Evolutionary conservation across 768 basidiomycete genomes (phyloP), one percentile per base, ranked within the genome.

Genomic region (Auricularia cornea): DNA sequence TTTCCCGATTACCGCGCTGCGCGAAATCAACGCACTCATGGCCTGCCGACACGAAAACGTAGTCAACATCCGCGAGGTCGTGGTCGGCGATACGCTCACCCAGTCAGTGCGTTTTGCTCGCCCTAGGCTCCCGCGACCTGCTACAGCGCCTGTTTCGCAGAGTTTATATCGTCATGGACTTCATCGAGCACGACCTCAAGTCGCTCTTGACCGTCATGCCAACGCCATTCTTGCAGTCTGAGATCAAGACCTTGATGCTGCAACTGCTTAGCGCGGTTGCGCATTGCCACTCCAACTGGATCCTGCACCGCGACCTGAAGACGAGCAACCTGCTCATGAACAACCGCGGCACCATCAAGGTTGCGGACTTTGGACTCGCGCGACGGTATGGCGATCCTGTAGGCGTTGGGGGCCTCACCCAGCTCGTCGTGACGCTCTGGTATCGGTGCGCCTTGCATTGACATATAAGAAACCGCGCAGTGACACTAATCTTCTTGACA

Each of bases 141-240:
- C 65, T 68, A 51, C 60, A 54, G 26, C 59, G n/a, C 26, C 30
- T 29, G 40, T 26, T 31, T 61, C 5, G 8, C 62, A 98, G 97
- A 79, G 93, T 98, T 52, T 99, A 95, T 75, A 95, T 99, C 67
- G 97, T 98, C 38, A 97, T 97, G 95, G 94, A 97, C 74, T 99
- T 99, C 72, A 96, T 99, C 72, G 97, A 99, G 75, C 97, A 99
- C 75, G 97, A 99, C 74, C 88, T 99, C 73, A 99, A 99, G 77
- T 90, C 95, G 5, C 83, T 99, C 60, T 82, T 99, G 63, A 91
- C 89, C 29, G 78, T 92, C 65, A 98, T 98, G 97, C 94, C 95
- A 1, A 84, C 89, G 33, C 95, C 97, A 2, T 99, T 99, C 79
- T 79, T 98, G 44, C 94, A 96, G 75, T 96, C 94, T 48, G 97